Evolutionary conservation across 1,139 yeast species (phyloP).

Genomic region (Suhomyces kunorum): DNA sequence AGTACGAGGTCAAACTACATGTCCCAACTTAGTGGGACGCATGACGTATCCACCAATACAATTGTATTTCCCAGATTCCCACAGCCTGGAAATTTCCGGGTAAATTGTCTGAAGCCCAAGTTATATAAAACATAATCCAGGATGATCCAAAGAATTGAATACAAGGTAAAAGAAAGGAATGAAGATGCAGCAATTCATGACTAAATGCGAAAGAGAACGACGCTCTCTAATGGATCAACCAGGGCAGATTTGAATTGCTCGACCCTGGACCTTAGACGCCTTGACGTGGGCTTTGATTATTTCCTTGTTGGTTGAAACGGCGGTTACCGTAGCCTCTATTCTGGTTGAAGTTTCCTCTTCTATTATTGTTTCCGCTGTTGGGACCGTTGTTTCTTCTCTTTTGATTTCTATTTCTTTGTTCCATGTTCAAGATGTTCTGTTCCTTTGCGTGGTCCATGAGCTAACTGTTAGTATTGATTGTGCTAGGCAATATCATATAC

Average conservation of each 20-base stretch:
- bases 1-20: background rate
- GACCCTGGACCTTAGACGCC: constrained; percentile 12
- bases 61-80: constrained; percentile 9
- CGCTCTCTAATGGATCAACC: constrained; percentile 6
- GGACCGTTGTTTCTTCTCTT: constrained; percentile 38
- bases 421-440: constrained; percentile 57
- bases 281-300: constrained; percentile 15
- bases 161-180: constrained; percentile 6
- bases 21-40: background rate
- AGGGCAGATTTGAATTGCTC: constrained; percentile 6
- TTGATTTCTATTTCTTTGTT: constrained; percentile 51
- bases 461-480: constrained; percentile 38
- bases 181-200: constrained; percentile 5
- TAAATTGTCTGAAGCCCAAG: constrained; percentile 10
- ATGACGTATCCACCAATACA: constrained; percentile 10
- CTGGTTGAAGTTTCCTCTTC: constrained; percentile 15
- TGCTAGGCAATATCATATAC: too few species aligned
- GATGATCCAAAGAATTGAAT: constrained; percentile 12
- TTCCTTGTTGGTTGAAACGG: constrained; percentile 14
- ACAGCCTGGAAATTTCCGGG: constrained; percentile 10
- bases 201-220: constrained; percentile 4
- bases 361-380: constrained; percentile 12
- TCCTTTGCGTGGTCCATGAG: constrained; percentile 83
- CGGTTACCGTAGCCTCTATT: constrained; percentile 18
- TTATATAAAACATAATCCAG: constrained; percentile 14